Evolutionary conservation across 306 rosid species (phyloP), one percentile per base, ranked within the genome.

Genomic region (Hippophae tibetana): DNA sequence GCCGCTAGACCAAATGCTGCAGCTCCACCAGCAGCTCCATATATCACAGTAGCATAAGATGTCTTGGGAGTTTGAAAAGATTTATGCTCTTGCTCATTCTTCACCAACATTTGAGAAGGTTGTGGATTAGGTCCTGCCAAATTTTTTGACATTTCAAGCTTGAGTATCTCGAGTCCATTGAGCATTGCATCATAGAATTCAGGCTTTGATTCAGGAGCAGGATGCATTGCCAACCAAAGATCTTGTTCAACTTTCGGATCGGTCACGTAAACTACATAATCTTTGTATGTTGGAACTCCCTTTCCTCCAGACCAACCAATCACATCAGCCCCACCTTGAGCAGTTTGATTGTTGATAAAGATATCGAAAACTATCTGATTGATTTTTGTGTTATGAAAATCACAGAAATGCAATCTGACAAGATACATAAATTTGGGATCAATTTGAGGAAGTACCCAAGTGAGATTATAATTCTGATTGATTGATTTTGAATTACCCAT

Each of bases 341-440:
- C 79, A 40, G 82, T 76, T 60, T 42, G 74, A 60, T 80, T 73
- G 69, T 76, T 80, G 55, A 80, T 64, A 52, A 42, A 76, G 42
- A 80, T 73, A 55, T 76, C 70, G 61, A 80, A 80, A 72, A 64
- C 82, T 52, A 79, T 76, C 66, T 76, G 72, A 52, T 80, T 76
- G 8, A 60, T 26, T 70, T 56, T 69, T 45, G 62, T 61, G 5
- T 51, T 25, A 5, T 60, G 50, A 40, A 80, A 59, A 63, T 80
- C 85, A 60, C 85, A 80, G 69, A 80, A 80, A 64, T 80, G 85
- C 50, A 76, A 60, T 74, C 85, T 73, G n/a, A 80, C 72, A 49
- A 76, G 46, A 41, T 80, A 80, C 0, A 75, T 76, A 58, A 80
- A 80, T 56, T 73, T 73, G 3, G 79, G 52, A 64, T 70, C 82